Evolutionary conservation across 495 filamentous ascomycete genomes (phyloP).

Genomic region (Penicilliopsis zonata): DNA sequence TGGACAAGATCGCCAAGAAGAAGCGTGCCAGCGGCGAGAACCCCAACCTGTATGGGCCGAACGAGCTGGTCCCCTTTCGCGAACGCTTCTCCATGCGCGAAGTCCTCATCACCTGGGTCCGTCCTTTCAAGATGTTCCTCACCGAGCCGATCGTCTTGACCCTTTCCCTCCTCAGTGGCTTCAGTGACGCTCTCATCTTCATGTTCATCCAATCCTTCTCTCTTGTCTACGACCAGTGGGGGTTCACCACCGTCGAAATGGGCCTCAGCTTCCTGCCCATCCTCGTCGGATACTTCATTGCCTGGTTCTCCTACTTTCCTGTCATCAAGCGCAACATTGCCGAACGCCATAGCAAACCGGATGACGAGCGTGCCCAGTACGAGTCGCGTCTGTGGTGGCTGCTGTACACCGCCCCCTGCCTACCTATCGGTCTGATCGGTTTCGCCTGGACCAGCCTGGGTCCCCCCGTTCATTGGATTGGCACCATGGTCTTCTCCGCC

Average conservation of each 20-base stretch:
- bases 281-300: conserved; percentile 48
- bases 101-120: conserved; percentile 40
- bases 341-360: conserved; percentile 33
- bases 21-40: conserved; percentile 37
- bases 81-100: conserved; percentile 47
- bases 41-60: conserved; percentile 49
- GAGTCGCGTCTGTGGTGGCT: conserved; percentile 51
- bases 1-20: conserved; percentile 47
- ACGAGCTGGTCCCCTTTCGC: conserved; percentile 45
- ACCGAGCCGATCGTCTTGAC: conserved; percentile 50
- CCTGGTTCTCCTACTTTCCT: conserved; percentile 40
- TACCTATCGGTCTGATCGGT: conserved; percentile 49
- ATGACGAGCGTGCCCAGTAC: conserved; percentile 43
- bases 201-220: conserved; percentile 54
- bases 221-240: conserved; percentile 48
- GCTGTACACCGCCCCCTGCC: conserved; percentile 41
- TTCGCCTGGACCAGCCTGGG: conserved; percentile 53
- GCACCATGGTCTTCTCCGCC: conserved; percentile 47
- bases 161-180: conserved; percentile 45
- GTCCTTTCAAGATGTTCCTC: conserved; percentile 51
- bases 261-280: conserved; percentile 49
- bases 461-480: conserved; percentile 52
- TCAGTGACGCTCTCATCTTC: conserved; percentile 53
- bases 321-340: conserved; percentile 39
- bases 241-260: conserved; percentile 35